Percentiles rank a stretch among this genome's conserved stretches.
Evolutionary conservation across 345 rosid species (phyloP).

Genomic region (Pistacia vera): DNA sequence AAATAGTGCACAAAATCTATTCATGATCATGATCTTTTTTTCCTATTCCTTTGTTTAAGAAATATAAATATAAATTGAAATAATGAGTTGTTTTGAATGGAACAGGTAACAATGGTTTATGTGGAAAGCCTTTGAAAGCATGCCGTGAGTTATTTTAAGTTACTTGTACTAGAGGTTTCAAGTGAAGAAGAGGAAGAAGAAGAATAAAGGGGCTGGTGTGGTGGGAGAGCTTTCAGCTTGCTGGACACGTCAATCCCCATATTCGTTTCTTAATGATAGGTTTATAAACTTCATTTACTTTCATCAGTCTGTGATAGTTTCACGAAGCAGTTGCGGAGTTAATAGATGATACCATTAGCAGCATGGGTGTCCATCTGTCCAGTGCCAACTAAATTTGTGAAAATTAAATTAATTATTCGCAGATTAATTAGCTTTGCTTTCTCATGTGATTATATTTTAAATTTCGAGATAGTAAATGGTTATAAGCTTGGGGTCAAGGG

Average conservation of each 20-base stretch:
- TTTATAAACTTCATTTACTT: too few relatives aligned
- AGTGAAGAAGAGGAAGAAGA: background rate
- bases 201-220: background rate
- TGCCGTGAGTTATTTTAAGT: constrained; percentile 37
- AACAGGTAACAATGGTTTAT: constrained; percentile 63
- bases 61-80: too few relatives aligned
- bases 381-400: too few relatives aligned
- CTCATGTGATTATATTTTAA: too few relatives aligned
- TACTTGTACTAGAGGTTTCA: constrained; percentile 11
- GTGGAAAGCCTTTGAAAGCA: constrained; percentile 69
- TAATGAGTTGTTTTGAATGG: background rate
- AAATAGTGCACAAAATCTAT: background rate
- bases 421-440: too few relatives aligned
- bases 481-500: too few relatives aligned
- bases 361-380: too few relatives aligned
- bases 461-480: too few relatives aligned
- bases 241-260: constrained; percentile 2
- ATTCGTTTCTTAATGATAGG: constrained; percentile 3
- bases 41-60: background rate
- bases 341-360: too few relatives aligned
- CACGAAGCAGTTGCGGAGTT: too few relatives aligned
- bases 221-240: background rate
- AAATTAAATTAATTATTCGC: too few relatives aligned
- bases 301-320: too few relatives aligned
- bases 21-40: background rate